Evolutionary conservation across 148 eudicot species (phyloP).

Genomic region (Chenopodium album): DNA sequence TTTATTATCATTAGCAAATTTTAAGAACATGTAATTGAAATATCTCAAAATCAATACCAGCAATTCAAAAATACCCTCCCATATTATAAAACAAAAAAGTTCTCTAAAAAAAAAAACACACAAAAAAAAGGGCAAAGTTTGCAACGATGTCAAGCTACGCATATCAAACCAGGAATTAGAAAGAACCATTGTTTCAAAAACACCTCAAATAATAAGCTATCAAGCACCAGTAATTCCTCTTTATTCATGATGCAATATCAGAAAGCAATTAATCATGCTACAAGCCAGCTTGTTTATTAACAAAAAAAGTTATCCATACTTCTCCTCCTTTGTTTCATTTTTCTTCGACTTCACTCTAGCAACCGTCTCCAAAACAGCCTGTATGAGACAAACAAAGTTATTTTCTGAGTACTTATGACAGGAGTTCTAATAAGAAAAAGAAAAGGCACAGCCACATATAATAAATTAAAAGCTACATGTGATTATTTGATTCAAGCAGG

Average conservation of each 20-base stretch:
- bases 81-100: not conserved
- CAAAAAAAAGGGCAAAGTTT: not conserved
- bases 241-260: not conserved
- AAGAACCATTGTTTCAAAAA: not conserved
- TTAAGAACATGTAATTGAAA: not conserved
- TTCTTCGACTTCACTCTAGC: conserved; percentile 96
- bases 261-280: not conserved
- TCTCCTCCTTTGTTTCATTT: conserved; percentile 95
- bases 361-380: conserved; percentile 98
- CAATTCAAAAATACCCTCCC: not conserved
- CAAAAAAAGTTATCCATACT: conserved; percentile 54
- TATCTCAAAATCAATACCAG: not conserved
- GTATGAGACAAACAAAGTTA: conserved; percentile 25
- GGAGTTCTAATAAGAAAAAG: not conserved
- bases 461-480: conserved; percentile 1
- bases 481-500: not conserved
- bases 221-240: not conserved
- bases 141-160: not conserved
- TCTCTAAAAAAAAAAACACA: not conserved
- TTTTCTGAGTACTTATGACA: conserved; percentile 10
- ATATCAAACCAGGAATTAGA: not conserved
- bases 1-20: not conserved
- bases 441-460: not conserved
- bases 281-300: conserved; percentile 3
- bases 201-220: not conserved